Evolutionary conservation across 2,329 filamentous ascomycete species (phyloP).

Genomic region (Lachnellula suecica): DNA sequence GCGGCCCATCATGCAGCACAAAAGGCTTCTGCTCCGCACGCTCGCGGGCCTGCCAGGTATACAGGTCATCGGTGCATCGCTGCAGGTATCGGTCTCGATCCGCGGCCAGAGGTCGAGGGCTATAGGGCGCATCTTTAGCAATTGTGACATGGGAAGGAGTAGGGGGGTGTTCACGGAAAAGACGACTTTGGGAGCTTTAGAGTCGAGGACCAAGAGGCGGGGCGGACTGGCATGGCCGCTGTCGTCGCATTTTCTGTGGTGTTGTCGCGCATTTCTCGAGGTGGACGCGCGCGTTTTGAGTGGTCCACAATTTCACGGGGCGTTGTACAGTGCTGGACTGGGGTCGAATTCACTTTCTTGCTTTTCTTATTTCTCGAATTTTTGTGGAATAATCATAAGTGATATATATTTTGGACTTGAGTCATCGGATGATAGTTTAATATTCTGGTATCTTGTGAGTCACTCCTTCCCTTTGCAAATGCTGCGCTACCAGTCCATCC

Average conservation of each 20-base stretch:
- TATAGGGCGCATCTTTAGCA: constrained; percentile 17
- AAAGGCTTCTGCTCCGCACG: constrained; percentile 53
- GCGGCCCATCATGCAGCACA: constrained; percentile 89
- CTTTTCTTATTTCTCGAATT: too few species aligned
- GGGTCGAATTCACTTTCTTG: too few species aligned
- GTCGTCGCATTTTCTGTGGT: constrained; percentile 1
- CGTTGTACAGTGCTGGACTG: too few species aligned
- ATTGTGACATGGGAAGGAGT: background rate
- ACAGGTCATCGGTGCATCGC: constrained; percentile 83
- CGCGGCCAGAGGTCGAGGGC: constrained; percentile 37
- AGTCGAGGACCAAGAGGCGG: constrained; percentile 70
- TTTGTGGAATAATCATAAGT: too few species aligned
- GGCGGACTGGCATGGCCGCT: constrained; percentile 30
- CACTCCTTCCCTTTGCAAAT: background rate
- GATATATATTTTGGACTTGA: background rate
- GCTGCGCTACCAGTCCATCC: background rate
- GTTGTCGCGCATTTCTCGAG: background rate
- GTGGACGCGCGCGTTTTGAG: background rate
- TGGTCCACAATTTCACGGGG: background rate
- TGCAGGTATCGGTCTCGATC: constrained; percentile 60
- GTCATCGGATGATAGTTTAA: background rate
- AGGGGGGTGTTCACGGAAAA: constrained; percentile 57
- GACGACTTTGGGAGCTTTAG: constrained; percentile 72
- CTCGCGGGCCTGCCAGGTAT: constrained; percentile 71
- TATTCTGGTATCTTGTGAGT: constrained; percentile 2